Conservation (phyloP, 1,284 basidiomycete genomes). For the Earliella scabrosa region DNA sequence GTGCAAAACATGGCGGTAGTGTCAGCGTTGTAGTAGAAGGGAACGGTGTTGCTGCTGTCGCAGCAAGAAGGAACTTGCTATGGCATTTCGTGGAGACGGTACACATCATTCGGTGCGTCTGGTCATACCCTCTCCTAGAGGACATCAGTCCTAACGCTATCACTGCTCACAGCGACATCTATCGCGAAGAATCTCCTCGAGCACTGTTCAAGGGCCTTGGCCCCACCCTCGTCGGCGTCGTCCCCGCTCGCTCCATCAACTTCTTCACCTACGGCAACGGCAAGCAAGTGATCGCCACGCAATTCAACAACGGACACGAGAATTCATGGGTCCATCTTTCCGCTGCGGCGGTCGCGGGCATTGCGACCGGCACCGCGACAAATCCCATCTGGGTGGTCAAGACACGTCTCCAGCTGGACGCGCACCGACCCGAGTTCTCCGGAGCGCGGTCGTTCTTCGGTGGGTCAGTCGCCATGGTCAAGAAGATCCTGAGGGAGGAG, state of each 20-base stretch:
- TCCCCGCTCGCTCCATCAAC: constrained; percentile 96
- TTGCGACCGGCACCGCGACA: constrained; percentile 88
- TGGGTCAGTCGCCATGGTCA: constrained; percentile 67
- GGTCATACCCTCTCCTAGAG: not conserved
- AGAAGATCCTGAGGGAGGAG: constrained; percentile 79
- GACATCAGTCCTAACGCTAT: not conserved
- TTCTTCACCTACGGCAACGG: constrained; percentile 99
- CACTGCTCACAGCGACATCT: constrained; percentile 76
- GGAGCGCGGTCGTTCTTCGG: constrained; percentile 44
- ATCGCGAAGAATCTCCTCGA: constrained; percentile 86
- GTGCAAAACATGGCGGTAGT: constrained; percentile 55
- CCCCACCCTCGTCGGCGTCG: constrained; percentile 92
- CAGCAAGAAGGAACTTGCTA: constrained; percentile 59
- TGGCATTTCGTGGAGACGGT: constrained; percentile 97
- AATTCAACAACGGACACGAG: constrained; percentile 85
- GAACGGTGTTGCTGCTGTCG: constrained; percentile 43
- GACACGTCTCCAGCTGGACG: constrained; percentile 84
- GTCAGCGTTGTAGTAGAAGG: constrained; percentile 40
- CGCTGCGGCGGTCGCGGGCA: constrained; percentile 86
- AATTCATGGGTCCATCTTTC: constrained; percentile 85
- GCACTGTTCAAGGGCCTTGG: constrained; percentile 96
- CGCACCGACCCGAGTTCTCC: constrained; percentile 25
- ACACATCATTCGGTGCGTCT: constrained; percentile 80
- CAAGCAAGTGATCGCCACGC: constrained; percentile 86
- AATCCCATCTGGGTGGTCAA: constrained; percentile 99